phyloP scores from a whole-genome alignment of 768 basidiomycete species.

The Suillus paluster region DNA sequence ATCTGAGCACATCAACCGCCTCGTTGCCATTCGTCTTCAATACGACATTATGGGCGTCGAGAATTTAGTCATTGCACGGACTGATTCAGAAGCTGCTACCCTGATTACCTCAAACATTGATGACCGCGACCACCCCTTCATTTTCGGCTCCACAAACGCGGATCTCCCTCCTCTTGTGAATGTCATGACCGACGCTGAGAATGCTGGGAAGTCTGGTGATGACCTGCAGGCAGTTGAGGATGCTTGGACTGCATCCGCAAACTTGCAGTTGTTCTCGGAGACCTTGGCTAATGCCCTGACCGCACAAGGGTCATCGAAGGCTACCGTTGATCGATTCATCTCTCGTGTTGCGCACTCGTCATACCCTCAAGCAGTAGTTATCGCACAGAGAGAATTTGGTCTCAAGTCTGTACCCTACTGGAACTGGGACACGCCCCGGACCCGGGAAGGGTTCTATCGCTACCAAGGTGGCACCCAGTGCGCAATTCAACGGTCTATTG shows the following conservation, averaged over 20 bases:
- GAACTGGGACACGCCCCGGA: conserved; percentile 94
- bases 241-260: conserved; percentile 79
- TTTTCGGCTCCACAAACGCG: conserved; percentile 88
- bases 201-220: conserved; percentile 76
- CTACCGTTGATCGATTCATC: conserved; percentile 63
- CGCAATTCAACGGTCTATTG: conserved; percentile 88
- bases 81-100: conserved; percentile 97
- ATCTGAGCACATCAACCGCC: conserved; percentile 96
- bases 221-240: conserved; percentile 90
- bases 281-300: conserved; percentile 69
- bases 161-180: conserved; percentile 68
- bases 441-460: conserved; percentile 95
- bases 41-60: conserved; percentile 99
- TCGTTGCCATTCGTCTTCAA: conserved; percentile 95
- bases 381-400: conserved; percentile 83
- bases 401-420: conserved; percentile 79
- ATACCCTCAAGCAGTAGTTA: conserved; percentile 65
- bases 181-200: conserved; percentile 85
- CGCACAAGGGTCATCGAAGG: conserved; percentile 56
- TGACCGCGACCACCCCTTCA: conserved; percentile 96
- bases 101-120: conserved; percentile 97
- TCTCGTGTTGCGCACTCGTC: conserved; percentile 69
- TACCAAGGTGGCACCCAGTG: conserved; percentile 97
- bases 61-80: conserved; percentile 91
- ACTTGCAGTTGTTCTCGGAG: conserved; percentile 78